A percentile compares a stretch with the other conserved stretches of the same genome.
These are phyloP conservation scores for Plasmodium fragile DNA, from an alignment of 169 alveolate species.

Conservation along the genomic window DNA sequence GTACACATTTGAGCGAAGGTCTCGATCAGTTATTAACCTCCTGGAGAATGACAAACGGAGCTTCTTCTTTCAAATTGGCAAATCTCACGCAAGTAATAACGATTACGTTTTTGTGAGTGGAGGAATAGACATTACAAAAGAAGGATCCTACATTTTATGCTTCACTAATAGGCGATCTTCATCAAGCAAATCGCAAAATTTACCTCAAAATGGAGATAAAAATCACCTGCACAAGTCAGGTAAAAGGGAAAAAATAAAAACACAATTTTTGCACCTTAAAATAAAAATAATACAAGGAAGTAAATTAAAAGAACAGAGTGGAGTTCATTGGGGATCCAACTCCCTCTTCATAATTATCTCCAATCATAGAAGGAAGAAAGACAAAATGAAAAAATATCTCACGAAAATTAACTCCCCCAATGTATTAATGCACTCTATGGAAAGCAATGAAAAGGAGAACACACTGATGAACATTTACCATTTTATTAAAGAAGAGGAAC, in stretches of 20 bases:
- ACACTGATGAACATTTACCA: conserved; percentile 39
- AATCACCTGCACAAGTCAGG: neutral
- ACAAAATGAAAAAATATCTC: conserved; percentile 11
- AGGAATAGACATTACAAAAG: conserved; percentile 16
- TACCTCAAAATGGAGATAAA: neutral
- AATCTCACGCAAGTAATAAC: neutral
- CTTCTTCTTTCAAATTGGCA: conserved; percentile 35
- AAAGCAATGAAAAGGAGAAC: neutral
- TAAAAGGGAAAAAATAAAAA: neutral
- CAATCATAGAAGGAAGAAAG: neutral
- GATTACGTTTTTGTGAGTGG: conserved; percentile 39
- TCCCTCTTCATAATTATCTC: conserved; percentile 10
- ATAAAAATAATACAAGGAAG: neutral
- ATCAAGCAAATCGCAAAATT: neutral
- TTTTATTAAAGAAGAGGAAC: conserved; percentile 27
- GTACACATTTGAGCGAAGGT: conserved; percentile 3
- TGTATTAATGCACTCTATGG: neutral
- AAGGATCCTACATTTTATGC: conserved; percentile 25
- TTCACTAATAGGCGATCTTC: neutral
- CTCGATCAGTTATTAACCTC: conserved; percentile 14
- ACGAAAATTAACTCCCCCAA: neutral
- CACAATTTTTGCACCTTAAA: neutral
- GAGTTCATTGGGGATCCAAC: neutral
- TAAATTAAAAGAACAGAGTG: neutral
- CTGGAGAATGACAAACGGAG: neutral